Evolutionary conservation across 768 basidiomycete species (phyloP), one percentile per base, ranked within the genome.

Genomic region (Pulveroboletus frians): DNA sequence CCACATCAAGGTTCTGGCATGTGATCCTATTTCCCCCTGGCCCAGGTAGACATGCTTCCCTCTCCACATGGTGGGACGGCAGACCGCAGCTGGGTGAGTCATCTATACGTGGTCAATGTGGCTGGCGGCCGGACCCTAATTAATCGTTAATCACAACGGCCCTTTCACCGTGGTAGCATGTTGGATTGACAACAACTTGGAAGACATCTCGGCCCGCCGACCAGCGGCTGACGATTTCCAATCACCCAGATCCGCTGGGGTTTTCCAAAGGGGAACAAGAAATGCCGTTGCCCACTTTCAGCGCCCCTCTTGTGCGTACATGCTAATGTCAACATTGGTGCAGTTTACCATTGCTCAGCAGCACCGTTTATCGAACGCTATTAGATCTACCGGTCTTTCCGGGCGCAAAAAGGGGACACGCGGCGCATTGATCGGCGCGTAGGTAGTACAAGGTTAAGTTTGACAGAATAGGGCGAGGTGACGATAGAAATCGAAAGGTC

Each of bases 361-460:
- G 27, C 23, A 39, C 13, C 34, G 27, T n/a, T 34, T 15, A 18
- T 36, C n/a, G 34, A 37, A 27, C 39, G 9, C 29, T 26, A 43
- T 47, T 21, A 20, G 17, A 37, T 31, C 29, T 35, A 42, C 39
- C 37, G 39, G 43, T 35, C 41, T 20, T 32, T 43, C 23, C 40
- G 43, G 38, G 26, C 35, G 32, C 39, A 42, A 26, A 31, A 45
- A 18, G 29, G 39, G 36, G 40, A 46, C 43, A 26, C 14, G 11
- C 21, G 32, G 20, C 48, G 31, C 40, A 20, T 30, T 43, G 46
- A 48, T 38, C 11, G 34, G 31, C 40, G 9, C 35, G 58, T 36
- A 46, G 49, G 39, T 35, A 17, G 36, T 18, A 34, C 57, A 61
- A 60, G 17, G 60, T 61, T 63, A 61, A 46, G 61, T 61, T 61